Conservation (phyloP, 257 asterid genomes). For the Anisodus tanguticus region DNA sequence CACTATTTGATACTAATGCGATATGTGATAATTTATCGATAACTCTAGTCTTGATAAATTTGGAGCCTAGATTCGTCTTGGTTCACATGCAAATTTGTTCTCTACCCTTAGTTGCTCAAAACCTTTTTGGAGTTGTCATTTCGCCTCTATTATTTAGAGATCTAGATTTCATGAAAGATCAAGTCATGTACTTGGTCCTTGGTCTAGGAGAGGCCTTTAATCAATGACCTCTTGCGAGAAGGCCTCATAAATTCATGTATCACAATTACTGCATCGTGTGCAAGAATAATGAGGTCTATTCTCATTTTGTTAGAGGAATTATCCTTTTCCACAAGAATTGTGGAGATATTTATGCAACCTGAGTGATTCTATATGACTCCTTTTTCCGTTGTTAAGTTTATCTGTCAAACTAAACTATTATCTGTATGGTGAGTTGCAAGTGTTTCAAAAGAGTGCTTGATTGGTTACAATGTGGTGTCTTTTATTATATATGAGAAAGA, state of each 20-base stretch:
- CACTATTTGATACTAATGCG: background rate
- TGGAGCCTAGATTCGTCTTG: background rate
- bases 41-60: constrained; percentile 1
- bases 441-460: background rate
- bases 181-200: constrained; percentile 16
- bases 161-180: constrained; percentile 17
- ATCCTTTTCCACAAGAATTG: background rate
- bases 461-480: background rate
- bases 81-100: background rate
- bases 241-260: no score
- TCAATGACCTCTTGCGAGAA: background rate
- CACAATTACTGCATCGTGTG: no score
- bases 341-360: background rate
- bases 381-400: background rate
- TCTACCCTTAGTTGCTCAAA: background rate
- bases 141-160: background rate
- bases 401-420: constrained; percentile 15
- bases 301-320: constrained; percentile 4
- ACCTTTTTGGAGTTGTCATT: background rate
- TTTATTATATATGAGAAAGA: background rate
- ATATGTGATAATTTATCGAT: background rate
- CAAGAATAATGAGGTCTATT: background rate
- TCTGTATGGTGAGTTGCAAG: background rate
- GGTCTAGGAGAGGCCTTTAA: background rate
- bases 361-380: constrained; percentile 3